Evolutionary conservation across 257 asterid species (phyloP).

Genomic region (Anisodus tanguticus): DNA sequence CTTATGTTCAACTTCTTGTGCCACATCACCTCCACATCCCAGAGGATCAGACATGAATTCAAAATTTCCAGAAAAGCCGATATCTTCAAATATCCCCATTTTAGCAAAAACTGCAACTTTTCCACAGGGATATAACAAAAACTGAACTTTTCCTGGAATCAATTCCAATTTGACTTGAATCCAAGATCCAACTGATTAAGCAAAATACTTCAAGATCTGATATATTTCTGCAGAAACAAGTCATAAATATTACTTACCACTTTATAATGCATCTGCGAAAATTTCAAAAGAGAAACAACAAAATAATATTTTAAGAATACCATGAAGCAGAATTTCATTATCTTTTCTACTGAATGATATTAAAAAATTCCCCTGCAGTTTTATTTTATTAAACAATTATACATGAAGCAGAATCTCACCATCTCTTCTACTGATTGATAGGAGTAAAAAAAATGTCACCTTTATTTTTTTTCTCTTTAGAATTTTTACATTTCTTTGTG

Average conservation of each 20-base stretch:
- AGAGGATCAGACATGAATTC: conserved; percentile 45
- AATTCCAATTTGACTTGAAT: conserved; percentile 14
- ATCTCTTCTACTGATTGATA: not conserved
- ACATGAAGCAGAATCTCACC: conserved; percentile 15
- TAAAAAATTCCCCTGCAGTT: not conserved
- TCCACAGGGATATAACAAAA: not conserved
- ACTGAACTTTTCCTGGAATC: not conserved
- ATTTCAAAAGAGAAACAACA: not conserved
- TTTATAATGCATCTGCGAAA: not conserved
- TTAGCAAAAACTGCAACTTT: conserved; percentile 8
- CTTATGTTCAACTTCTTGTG: conserved; percentile 38
- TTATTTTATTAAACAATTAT: not conserved
- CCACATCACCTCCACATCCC: conserved; percentile 42
- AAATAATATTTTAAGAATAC: not conserved
- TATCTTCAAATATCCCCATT: conserved; percentile 59
- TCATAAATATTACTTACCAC: not conserved
- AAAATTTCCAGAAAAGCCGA: conserved; percentile 54
- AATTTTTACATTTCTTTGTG: not conserved
- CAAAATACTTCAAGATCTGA: not conserved
- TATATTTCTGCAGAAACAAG: conserved; percentile 27
- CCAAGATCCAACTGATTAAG: not conserved
- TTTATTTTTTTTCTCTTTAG: not conserved
- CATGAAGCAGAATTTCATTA: not conserved
- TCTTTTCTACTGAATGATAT: not conserved
- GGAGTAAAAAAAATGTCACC: not conserved